Percentiles rank a stretch among this genome's conserved stretches.
phyloP scores from a whole-genome alignment of 2,329 filamentous ascomycete genomes.

The Trichoderma arundinaceum region DNA sequence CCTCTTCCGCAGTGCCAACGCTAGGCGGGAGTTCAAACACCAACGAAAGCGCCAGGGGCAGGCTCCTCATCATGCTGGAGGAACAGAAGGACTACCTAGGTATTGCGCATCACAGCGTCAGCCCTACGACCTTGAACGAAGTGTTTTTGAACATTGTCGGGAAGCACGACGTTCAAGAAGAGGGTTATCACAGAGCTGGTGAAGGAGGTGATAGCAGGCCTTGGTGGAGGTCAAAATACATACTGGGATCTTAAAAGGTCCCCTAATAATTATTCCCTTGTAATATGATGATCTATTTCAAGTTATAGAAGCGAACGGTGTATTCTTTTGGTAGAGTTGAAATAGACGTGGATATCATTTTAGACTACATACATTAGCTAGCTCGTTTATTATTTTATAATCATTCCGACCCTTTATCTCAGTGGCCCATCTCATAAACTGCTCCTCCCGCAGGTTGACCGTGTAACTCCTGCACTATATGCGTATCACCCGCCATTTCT shows the following conservation, averaged over 20 bases:
- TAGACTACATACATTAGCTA: conserved; percentile 16
- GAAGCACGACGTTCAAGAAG: conserved; percentile 75
- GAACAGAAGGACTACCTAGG: conserved; percentile 68
- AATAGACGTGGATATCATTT: conserved; percentile 26
- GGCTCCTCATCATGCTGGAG: conserved; percentile 73
- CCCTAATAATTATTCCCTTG: background rate
- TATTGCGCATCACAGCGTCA: conserved; percentile 81
- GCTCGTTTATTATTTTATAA: background rate
- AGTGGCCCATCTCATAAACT: conserved; percentile 22
- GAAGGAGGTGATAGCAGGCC: conserved; percentile 37
- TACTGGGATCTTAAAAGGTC: conserved; percentile 17
- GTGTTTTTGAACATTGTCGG: conserved; percentile 83
- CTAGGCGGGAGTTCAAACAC: background rate
- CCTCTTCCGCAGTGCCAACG: conserved; percentile 22
- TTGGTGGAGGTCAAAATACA: conserved; percentile 35
- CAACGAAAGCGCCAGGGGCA: conserved; percentile 60
- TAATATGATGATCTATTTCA: background rate
- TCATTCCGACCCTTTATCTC: background rate
- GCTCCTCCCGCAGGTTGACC: background rate
- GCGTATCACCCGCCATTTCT: conserved; percentile 17
- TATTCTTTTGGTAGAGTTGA: background rate
- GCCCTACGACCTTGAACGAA: conserved; percentile 83
- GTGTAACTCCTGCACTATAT: conserved; percentile 23
- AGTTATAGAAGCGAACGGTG: background rate
- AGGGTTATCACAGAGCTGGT: conserved; percentile 52